Evolutionary conservation across 805 yeast genomes (phyloP), one percentile per base, ranked within the genome.

Genomic region (Pichia paraexigua): DNA sequence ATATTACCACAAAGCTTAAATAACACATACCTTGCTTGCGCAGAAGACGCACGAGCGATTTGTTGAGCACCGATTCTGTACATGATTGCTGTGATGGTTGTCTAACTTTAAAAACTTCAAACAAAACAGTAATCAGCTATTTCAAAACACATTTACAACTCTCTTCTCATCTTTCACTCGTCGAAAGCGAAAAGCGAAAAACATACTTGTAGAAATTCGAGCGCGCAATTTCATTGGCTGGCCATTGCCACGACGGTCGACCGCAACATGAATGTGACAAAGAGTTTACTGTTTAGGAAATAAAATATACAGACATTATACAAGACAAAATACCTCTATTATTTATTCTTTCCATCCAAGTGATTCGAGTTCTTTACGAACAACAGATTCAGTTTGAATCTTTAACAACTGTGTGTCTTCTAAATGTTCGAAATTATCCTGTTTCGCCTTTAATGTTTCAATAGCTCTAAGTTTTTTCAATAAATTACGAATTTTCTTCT

Each of bases 401-500:
- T 94, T 94, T 65, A 87, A 75, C 42, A 88, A 72, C 73, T 94
- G 99, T 32, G 98, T 94, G 61, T 85, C 95, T 71, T 94, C 99
- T 59, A 94, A 77, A 55, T 82, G 75, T 56, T 90, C 97, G 47
- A 92, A 95, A 51, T 72, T 74, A 10, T 85, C 86, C 70, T 87
- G 90, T 66, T 92, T 87, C 74, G 79, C 79, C 69, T 91, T 91
- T 62, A 94, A 77, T 49, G 82, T 82, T 68, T 91, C 96, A 60
- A 94, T 94, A n/a, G 99, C 97, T 63, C 98, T 79, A 56, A 92
- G 77, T 71, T 94, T 94, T 73, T 94, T 94, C 69, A 91, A 77
- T 66, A 94, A 76, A 32, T 94, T 82, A 66, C 99, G 80, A 57
- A 89, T 83, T 70, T 91, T 90, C 76, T 91, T 94, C 61, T 92